A percentile compares a stretch with the other conserved stretches of the same genome.
These are phyloP conservation scores for Rubia peregrina DNA, from an alignment of 305 asterid species.

Conservation along the genomic window DNA sequence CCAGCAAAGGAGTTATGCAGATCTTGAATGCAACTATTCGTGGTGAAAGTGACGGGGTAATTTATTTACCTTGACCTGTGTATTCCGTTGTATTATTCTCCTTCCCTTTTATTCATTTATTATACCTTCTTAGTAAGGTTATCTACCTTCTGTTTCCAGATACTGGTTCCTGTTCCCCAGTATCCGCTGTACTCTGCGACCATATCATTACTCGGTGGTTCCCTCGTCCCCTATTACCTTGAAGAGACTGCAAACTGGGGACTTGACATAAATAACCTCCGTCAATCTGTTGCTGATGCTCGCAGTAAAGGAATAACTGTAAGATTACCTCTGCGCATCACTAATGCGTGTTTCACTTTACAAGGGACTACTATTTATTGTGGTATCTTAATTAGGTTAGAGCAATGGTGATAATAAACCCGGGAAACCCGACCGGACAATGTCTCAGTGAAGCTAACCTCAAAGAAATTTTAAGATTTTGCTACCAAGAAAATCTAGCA, in stretches of 20 bases:
- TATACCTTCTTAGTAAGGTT: background rate
- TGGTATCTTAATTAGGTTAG: slow-evolving; percentile 51
- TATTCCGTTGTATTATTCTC: background rate
- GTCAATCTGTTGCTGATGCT: slow-evolving; percentile 76
- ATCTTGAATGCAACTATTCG: slow-evolving; percentile 66
- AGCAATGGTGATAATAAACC: slow-evolving; percentile 99
- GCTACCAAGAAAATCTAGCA: slow-evolving; percentile 76
- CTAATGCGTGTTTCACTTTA: background rate
- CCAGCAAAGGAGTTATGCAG: slow-evolving; percentile 99
- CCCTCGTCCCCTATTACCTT: slow-evolving; percentile 93
- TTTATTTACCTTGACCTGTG: slow-evolving; percentile 15
- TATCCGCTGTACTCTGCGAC: slow-evolving; percentile 98
- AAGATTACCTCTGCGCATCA: slow-evolving; percentile 23
- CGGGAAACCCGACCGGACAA: slow-evolving; percentile 98
- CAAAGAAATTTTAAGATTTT: slow-evolving; percentile 53
- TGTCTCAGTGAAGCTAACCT: slow-evolving; percentile 88
- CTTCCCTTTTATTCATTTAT: background rate
- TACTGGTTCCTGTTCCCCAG: slow-evolving; percentile 98
- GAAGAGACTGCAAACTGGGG: slow-evolving; percentile 99
- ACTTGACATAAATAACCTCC: slow-evolving; percentile 73
- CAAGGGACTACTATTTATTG: background rate
- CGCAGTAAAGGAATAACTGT: slow-evolving; percentile 89
- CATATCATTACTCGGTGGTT: slow-evolving; percentile 79
- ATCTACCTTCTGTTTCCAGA: slow-evolving; percentile 29
- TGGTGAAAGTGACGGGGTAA: slow-evolving; percentile 73